Evolutionary conservation across 768 basidiomycete genomes (phyloP).

Genomic region (Daedaleopsis nitida): DNA sequence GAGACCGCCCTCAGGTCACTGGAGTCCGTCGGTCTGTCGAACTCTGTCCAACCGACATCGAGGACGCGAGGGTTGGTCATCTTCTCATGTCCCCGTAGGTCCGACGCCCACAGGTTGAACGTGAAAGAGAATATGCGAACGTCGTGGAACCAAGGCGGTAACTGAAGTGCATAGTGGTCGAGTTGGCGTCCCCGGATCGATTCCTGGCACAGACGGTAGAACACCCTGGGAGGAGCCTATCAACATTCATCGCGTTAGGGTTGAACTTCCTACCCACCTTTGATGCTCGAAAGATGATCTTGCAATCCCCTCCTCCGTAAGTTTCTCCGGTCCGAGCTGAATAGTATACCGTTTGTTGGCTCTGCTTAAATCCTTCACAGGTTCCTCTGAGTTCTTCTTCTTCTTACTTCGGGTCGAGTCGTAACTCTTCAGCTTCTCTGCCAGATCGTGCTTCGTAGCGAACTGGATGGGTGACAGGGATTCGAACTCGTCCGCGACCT

Average conservation of each 20-base stretch:
- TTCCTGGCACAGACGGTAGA: constrained; percentile 18
- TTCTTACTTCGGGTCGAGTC: constrained; percentile 7
- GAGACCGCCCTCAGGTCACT: constrained; percentile 14
- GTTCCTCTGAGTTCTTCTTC: constrained; percentile 14
- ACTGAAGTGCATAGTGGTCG: constrained; percentile 33
- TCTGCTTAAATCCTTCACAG: constrained; percentile 25
- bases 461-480: constrained; percentile 30
- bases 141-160: constrained; percentile 34
- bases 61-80: constrained; percentile 36
- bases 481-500: constrained; percentile 15
- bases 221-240: constrained; percentile 9
- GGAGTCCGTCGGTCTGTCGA: constrained; percentile 22
- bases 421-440: constrained; percentile 18
- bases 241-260: not conserved
- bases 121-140: constrained; percentile 40
- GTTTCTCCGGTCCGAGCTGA: not conserved
- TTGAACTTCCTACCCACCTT: constrained; percentile 12
- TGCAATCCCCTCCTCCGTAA: constrained; percentile 2
- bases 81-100: constrained; percentile 35
- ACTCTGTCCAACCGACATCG: constrained; percentile 48
- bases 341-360: constrained; percentile 26
- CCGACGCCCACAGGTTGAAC: constrained; percentile 36
- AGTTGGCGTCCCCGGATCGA: constrained; percentile 17
- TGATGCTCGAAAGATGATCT: constrained; percentile 30
- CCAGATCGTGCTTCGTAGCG: constrained; percentile 14